A percentile compares a stretch with the other conserved stretches of the same genome.
Conservation (phyloP, 768 basidiomycete species). For the Rhodotorula babjevae region DNA sequence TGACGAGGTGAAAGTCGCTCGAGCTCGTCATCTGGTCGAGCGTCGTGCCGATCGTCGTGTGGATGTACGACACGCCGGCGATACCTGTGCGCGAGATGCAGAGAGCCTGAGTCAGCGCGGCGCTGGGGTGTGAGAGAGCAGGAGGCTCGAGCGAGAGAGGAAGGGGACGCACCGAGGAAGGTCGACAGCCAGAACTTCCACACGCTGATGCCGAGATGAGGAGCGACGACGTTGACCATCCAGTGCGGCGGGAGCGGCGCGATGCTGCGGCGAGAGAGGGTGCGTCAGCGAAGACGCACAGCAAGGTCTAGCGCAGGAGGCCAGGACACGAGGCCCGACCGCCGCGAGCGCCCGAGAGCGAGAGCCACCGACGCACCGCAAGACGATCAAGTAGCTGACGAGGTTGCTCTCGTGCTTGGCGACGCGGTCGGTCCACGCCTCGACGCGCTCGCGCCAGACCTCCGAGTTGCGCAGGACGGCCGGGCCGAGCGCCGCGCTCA, state of each 20-base stretch:
- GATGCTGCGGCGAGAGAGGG: constrained; percentile 55
- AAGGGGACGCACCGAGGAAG: constrained; percentile 59
- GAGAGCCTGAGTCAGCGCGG: background rate
- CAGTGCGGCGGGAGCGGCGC: constrained; percentile 86
- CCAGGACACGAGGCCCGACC: background rate
- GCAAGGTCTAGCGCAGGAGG: too few relatives aligned
- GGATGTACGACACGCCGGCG: constrained; percentile 84
- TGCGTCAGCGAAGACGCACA: too few relatives aligned
- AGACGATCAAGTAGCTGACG: constrained; percentile 86
- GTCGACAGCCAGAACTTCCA: constrained; percentile 85
- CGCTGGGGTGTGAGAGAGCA: background rate
- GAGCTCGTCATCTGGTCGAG: constrained; percentile 92
- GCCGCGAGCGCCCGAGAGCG: background rate
- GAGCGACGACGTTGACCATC: constrained; percentile 88
- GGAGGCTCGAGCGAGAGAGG: background rate
- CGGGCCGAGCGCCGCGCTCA: constrained; percentile 86
- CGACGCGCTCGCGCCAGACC: constrained; percentile 73
- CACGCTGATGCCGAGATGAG: constrained; percentile 81
- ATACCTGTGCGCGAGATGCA: constrained; percentile 48
- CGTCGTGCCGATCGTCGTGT: constrained; percentile 73
- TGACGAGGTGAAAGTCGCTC: constrained; percentile 83
- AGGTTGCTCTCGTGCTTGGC: constrained; percentile 73
- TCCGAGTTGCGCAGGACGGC: constrained; percentile 83
- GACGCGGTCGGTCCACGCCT: constrained; percentile 76
- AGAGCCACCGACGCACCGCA: constrained; percentile 47